Evolutionary conservation across 306 rosid genomes (phyloP), one percentile per base, ranked within the genome.

Genomic region (Trichosanthes cucumerina): DNA sequence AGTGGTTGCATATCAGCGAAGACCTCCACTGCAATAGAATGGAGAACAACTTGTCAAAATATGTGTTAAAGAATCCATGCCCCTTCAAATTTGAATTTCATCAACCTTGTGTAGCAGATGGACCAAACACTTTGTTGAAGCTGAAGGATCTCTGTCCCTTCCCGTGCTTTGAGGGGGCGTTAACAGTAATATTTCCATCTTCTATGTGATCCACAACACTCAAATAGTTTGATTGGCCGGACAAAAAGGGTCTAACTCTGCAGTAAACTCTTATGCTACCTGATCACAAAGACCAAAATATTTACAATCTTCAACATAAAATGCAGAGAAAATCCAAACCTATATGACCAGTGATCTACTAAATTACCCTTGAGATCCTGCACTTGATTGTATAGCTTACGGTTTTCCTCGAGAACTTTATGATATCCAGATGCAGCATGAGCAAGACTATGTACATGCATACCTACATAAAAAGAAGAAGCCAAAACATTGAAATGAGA

Each of bases 201-300:
- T 90, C 96, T 85, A 90, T 89, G 73, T 80, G 86, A 77, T 89
- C 93, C 84, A 94, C 95, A 11, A 87, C 66, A 86, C 97, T 94
- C 68, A 63, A 52, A 83, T 80, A 80, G 75, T 82, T 90, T 85
- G 87, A 79, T 79, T 85, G 89, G 66, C 82, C 85, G 56, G 96
- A 41, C 82, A 94, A 85, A 83, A 92, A 94, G 59, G 98, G 98
- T 81, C 98, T 92, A 79, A 94, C 96, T 79, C 98, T 91, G 84
- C 98, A 94, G 79, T 94, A 94, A 81, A 94, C 98, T 79, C 98
- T 89, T 73, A 94, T 94, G 84, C 97, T 94, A 83, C 98, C 98
- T 94, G 86, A 47, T 83, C 73, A 82, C 72, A 84, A 38, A 80
- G 54, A 85, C 79, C 64, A 78, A 36, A 21, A 8, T 71, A 43